Base-by-base conservation (phyloP, 495 filamentous ascomycete genomes). In the Rusavskia elegans region DNA sequence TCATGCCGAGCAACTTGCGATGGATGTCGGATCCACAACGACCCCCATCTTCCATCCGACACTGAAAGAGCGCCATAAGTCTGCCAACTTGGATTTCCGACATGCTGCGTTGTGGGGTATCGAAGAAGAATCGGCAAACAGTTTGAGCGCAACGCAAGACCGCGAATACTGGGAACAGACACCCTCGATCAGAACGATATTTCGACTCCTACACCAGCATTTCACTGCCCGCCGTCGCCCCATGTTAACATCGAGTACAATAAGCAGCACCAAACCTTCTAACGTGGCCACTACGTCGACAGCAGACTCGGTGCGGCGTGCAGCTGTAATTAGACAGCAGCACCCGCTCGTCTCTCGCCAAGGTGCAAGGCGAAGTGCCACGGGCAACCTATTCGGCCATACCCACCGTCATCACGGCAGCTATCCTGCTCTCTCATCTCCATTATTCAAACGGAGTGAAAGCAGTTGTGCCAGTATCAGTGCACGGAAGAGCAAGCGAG, bases 91-190 rank as follows among this genome's bases (percentile, higher is more conserved):
- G 5, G 59, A 64, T 19, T 56, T 51, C 39, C 62, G 61, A 29
- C 76, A 83, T 52, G 75, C 76, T 30, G 75, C 79, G 9, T 69
- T 79, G 30, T 84, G 81, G 81, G 79, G 79, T 17, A 81, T 84
- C 44, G 82, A 85, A 58, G 82, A 83, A 53, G 76, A 81, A 55
- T 42, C 53, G 49, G 53, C 42, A 46, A 49, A n/a, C 53, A 36
- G 48, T 27, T 40, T 42, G 44, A 50, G 37, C 57, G 16, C 50
- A 58, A 25, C 45, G 50, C 46, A 51, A 54, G 69, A 73, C 14
- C 74, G 78, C 40, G 83, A 88, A 29, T 89, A 94, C 62, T 96
- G 89, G 89, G 87, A 94, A 61, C 80, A 79, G 36, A 83, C 88
- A 14, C 75, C 94, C 5, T 87, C 94, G 57, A 74, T 94, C 53